Evolutionary conservation across 768 basidiomycete species (phyloP), one percentile per base, ranked within the genome.

Genomic region (Epithele typhae): DNA sequence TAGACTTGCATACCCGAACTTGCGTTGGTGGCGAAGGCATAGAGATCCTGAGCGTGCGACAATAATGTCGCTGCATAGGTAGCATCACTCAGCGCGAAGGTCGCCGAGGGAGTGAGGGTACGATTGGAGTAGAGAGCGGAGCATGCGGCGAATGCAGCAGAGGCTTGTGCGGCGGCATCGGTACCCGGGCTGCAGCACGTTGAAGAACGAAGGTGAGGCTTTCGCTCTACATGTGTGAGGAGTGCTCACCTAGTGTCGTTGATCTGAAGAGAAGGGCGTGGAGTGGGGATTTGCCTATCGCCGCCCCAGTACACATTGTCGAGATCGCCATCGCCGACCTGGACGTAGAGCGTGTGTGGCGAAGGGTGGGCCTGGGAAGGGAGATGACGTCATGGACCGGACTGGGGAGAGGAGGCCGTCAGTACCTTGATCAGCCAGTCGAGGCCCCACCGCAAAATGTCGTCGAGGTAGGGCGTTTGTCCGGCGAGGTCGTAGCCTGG

Each of bases 291-390:
- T 48, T 71, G 72, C 38, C 71, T 74, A 56, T 96, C 93, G 10
- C 86, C 89, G 49, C 91, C 93, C 92, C 93, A 95, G 60, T 96
- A 97, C 2, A 73, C 73, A 55, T 87, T 77, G 60, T 92, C 87
- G 17, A 77, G 59, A 45, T 78, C 66, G 21, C 71, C 85, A 82
- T 81, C 73, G 30, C 79, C 88, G 25, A 93, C 76, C 64, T 87
- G 84, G 25, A 93, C 86, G 53, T 77, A 87, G 36, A 97, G 73
- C 0, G 83, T 84, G 43, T 77, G 73, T 15, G 81, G 71, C 17
- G 77, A 66, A 1, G 92, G 82, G 63, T 96, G 92, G 7, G 89
- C 92, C 89, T 93, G 57, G 38, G 38, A 42, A 37, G 34, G 3
- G 19, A 32, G 17, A 45, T 46, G 49, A 45, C 44, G 49, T 51